Evolutionary conservation across 768 basidiomycete species (phyloP).

Genomic region (Mycena albidolilacea): DNA sequence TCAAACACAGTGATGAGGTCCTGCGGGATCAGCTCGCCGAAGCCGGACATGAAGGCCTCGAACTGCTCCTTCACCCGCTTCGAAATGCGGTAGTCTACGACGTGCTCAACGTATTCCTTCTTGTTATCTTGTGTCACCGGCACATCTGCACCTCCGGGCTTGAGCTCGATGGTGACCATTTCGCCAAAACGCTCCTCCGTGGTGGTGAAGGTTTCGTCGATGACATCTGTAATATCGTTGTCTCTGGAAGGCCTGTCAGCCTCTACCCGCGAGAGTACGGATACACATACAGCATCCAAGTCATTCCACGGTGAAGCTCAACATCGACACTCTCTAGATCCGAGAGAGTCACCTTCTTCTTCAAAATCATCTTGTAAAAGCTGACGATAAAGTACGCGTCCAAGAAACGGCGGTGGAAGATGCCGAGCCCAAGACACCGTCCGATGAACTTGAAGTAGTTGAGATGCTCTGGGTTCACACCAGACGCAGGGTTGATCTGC

Average conservation of each 20-base stretch:
- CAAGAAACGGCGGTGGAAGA: conserved; percentile 99
- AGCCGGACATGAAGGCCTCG: conserved; percentile 99
- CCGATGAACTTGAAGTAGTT: conserved; percentile 99
- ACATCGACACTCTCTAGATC: conserved; percentile 98
- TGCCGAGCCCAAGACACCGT: conserved; percentile 93
- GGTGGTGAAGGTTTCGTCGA: conserved; percentile 98
- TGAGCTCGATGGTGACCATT: conserved; percentile 96
- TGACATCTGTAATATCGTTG: conserved; percentile 98
- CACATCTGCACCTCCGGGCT: conserved; percentile 87
- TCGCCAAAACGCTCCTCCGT: conserved; percentile 99
- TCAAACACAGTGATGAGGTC: conserved; percentile 99
- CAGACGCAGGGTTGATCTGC: conserved; percentile 98
- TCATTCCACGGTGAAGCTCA: conserved; percentile 93
- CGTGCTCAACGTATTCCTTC: conserved; percentile 95
- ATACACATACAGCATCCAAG: conserved; percentile 95
- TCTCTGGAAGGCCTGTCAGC: conserved; percentile 69
- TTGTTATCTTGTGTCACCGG: conserved; percentile 98
- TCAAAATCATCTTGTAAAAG: conserved; percentile 99
- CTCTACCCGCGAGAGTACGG: conserved; percentile 25
- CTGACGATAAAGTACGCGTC: conserved; percentile 99
- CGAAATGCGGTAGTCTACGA: conserved; percentile 98
- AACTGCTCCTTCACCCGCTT: conserved; percentile 99
- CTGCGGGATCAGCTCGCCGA: conserved; percentile 98
- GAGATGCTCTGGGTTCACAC: conserved; percentile 98
- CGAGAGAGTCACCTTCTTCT: conserved; percentile 95